phyloP scores from a whole-genome alignment of 2,329 filamentous ascomycete genomes.

The Westerdykella aurantiaca region DNA sequence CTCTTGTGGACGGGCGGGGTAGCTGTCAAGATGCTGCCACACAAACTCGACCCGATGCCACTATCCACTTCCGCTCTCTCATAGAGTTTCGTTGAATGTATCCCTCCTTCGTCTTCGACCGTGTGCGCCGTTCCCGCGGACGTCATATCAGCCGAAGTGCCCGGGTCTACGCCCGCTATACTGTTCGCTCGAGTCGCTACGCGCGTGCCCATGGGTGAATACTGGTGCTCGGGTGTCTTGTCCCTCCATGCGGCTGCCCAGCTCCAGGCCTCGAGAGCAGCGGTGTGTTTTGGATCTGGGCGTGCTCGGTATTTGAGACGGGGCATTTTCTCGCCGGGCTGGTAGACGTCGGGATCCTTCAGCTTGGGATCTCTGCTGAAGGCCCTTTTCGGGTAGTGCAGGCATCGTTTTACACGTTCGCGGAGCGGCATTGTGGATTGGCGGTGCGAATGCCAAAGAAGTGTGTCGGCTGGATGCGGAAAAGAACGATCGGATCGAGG shows the following conservation, averaged over 20 bases:
- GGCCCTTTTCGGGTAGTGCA: neutral
- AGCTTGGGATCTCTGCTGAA: neutral
- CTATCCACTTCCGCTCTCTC: conserved; percentile 38
- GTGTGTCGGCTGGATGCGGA: too few species aligned
- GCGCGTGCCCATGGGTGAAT: conserved; percentile 47
- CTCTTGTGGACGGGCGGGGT: too few species aligned
- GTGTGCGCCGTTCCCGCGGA: conserved; percentile 25
- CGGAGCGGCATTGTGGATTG: neutral
- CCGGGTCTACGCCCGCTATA: conserved; percentile 13
- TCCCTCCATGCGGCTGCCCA: conserved; percentile 45
- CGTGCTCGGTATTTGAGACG: conserved; percentile 46
- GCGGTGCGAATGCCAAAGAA: too few species aligned
- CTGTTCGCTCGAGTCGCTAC: conserved; percentile 39
- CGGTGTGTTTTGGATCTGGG: conserved; percentile 47
- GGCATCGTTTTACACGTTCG: neutral
- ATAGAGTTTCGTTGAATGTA: conserved; percentile 17
- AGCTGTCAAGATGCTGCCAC: too few species aligned
- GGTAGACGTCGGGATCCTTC: conserved; percentile 37
- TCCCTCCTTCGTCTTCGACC: conserved; percentile 23
- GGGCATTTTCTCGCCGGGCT: conserved; percentile 49
- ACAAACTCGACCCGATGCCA: conserved; percentile 19
- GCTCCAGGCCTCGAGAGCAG: conserved; percentile 44
- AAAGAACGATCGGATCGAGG: too few species aligned
- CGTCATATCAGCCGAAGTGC: neutral
- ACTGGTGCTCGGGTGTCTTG: conserved; percentile 41